Evolutionary conservation across 73 alveolate genomes (phyloP).

Genomic region (Tetrahymena borealis): DNA sequence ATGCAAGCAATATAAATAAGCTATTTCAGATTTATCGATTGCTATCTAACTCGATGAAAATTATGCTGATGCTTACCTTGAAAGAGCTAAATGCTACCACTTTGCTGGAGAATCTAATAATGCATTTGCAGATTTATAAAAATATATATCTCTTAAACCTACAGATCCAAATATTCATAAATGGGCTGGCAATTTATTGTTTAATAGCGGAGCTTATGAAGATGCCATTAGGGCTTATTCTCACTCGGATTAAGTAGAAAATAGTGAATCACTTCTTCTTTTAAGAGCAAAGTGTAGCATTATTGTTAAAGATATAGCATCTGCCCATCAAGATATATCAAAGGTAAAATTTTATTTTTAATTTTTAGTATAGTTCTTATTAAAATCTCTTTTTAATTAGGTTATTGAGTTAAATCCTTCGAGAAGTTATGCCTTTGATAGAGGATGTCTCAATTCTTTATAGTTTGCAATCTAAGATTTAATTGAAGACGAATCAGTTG

Average conservation of each 20-base stretch:
- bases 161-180: constrained; percentile 48
- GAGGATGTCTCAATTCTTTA: constrained; percentile 11
- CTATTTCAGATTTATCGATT: constrained; percentile 34
- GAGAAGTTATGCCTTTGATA: constrained; percentile 9
- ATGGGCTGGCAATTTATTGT: constrained; percentile 51
- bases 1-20: constrained; percentile 9
- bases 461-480: constrained; percentile 5
- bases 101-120: constrained; percentile 26
- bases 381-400: not conserved
- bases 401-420: not conserved
- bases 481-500: constrained; percentile 12
- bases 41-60: constrained; percentile 40
- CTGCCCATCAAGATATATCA: constrained; percentile 19
- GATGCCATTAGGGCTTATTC: constrained; percentile 53
- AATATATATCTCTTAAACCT: not conserved
- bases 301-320: not conserved
- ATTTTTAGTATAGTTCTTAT: not conserved
- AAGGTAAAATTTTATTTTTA: not conserved
- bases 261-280: not conserved
- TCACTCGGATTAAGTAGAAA: constrained; percentile 11
- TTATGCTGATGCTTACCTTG: constrained; percentile 33
- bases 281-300: constrained; percentile 37
- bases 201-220: constrained; percentile 45
- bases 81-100: constrained; percentile 43
- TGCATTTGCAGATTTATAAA: constrained; percentile 38